Base-by-base conservation (phyloP, 345 rosid genomes). In the Kandelia obovata region DNA sequence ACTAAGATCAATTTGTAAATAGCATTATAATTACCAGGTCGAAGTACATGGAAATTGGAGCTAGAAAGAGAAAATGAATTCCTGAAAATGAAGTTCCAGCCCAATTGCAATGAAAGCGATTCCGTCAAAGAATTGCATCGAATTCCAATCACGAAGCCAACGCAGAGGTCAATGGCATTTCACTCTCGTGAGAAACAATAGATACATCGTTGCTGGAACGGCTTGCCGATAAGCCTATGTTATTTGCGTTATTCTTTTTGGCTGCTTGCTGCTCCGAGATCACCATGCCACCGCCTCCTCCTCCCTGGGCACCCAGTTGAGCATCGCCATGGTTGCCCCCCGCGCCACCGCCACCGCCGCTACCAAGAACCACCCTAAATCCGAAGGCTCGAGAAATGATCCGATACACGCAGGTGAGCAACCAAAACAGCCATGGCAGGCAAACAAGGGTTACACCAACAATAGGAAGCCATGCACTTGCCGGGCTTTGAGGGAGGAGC, bases 351-450 rank as follows among this genome's bases (percentile, higher is more conserved):
- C 26, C 34, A 34, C 53, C 11, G 2, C 77, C 82, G 52, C 68
- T 35, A 1, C 78, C 80, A 19, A 81, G 53, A 3, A 74, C 72
- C 76, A 89, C 74, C 59, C 97, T 77, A 60, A 93, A 79, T 0
- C 97, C 96, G 19, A 72, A 80, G 11, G 69, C 53, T 15, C 96
- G 82, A 6, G 97, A 93, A 26, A 84, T 1, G 53, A 91, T 43
- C 0, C 93, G 89, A 61, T 90, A 93, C 4, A 80, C 25, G 62
- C 86, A 86, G 0, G 90, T 87, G 32, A 87, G 19, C 30, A 77
- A 2, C 98, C 98, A 89, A 66, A 93, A 94, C 17, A 83, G 25
- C 98, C 98, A 91, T 16, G 97, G 98, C 17, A 91, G 77, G 79
- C 91, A 85, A 52, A 88, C 89, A 3, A 89, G 84, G 73, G 78